Conservation (phyloP, 352 stramenopile species). For the Chrysophaeum taylorii region DNA sequence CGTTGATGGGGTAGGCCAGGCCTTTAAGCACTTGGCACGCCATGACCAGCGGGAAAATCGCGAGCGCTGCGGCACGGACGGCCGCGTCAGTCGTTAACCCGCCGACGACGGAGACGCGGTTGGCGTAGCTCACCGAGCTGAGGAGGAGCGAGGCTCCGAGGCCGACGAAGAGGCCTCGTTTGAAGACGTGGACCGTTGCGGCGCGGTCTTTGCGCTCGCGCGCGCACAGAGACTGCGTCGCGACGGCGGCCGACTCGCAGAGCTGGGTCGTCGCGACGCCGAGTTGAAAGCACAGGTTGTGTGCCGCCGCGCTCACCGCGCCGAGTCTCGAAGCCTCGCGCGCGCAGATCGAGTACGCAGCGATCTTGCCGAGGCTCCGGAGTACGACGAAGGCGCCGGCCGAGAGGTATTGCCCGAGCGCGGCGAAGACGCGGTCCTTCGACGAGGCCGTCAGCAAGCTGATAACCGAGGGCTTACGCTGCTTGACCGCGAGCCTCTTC, state of each 20-base stretch:
- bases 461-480: too few relatives aligned
- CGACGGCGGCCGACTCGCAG: slow-evolving; percentile 56
- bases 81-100: slow-evolving; percentile 49
- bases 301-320: slow-evolving; percentile 48
- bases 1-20: slow-evolving; percentile 12
- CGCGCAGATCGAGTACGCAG: slow-evolving; percentile 51
- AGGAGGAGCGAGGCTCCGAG: slow-evolving; percentile 37
- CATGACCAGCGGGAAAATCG: slow-evolving; percentile 55
- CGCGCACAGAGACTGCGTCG: slow-evolving; percentile 53
- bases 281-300: slow-evolving; percentile 61
- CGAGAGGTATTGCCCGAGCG: slow-evolving; percentile 41
- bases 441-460: too few relatives aligned
- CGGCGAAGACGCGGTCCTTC: neutral
- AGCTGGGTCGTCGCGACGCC: slow-evolving; percentile 64
- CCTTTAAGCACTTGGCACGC: slow-evolving; percentile 43
- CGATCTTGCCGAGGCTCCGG: slow-evolving; percentile 49
- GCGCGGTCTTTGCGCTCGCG: slow-evolving; percentile 14
- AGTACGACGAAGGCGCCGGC: slow-evolving; percentile 43
- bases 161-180: slow-evolving; percentile 41
- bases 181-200: slow-evolving; percentile 44
- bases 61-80: slow-evolving; percentile 39
- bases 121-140: slow-evolving; percentile 45
- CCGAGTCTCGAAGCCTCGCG: slow-evolving; percentile 42
- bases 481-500: slow-evolving; percentile 36
- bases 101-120: slow-evolving; percentile 40